Evolutionary conservation across 441 rosid genomes (phyloP), one percentile per base, ranked within the genome.

Genomic region (Sinapis alba): DNA sequence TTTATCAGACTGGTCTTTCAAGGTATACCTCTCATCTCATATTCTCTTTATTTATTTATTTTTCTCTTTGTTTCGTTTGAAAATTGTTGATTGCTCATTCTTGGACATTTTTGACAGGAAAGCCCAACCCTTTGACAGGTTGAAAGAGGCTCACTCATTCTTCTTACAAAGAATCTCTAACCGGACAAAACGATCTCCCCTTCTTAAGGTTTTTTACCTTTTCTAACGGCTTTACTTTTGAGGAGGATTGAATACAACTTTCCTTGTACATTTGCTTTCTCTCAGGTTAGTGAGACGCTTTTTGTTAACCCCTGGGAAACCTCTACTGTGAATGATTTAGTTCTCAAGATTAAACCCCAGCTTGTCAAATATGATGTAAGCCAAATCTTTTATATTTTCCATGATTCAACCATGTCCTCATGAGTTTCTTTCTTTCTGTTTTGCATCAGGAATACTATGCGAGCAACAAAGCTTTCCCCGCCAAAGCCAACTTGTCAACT

Each of bases 251-350:
- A 45, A 45, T 11, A 2, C 21, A 45, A 8, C 20, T 32, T 16
- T 56, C 43, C 28, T 62, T 77, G 7, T 62, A 5, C 75, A 12
- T 54, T 54, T 24, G 5, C 15, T 67, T 38, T 57, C 61, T 77
- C 68, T 84, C 86, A 94, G 96, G 68, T 78, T 65, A 85, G 80
- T 70, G 81, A 60, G 36, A 74, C 73, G n/a, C 57, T 65, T 56
- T 67, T 24, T 74, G 62, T 87, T 54, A 83, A 89, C 81, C 98
- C 99, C 19, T 95, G 98, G 99, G 84, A 84, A 23, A n/a, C 74
- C 43, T 77, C 92, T 78, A 90, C 89, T 50, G 60, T 75, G 28
- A 79, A 88, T 38, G 79, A 79, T 34, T 75, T 91, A 26, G 58
- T 82, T 71, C 76, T 83, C 76, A 93, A 81, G 87, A 87, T 89